Evolutionary conservation across 306 rosid species (phyloP).

Genomic region (Arachis hypogaea): DNA sequence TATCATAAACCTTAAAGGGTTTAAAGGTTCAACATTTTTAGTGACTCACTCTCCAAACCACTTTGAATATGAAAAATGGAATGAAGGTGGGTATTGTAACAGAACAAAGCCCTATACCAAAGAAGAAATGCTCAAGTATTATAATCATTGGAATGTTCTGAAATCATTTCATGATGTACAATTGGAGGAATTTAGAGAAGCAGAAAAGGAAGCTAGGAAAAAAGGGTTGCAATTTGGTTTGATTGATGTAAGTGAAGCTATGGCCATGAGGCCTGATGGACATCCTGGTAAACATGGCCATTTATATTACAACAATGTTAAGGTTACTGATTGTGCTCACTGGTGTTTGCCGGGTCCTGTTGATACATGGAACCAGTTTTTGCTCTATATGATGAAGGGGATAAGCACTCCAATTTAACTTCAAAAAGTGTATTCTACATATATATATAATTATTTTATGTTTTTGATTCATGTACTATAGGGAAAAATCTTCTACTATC

Average conservation of each 20-base stretch:
- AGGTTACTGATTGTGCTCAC: slow-evolving; percentile 68
- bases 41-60: slow-evolving; percentile 85
- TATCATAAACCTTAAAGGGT: slow-evolving; percentile 46
- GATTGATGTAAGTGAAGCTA: slow-evolving; percentile 58
- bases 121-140: slow-evolving; percentile 42
- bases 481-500: background rate
- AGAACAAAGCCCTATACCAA: slow-evolving; percentile 56
- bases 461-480: too few relatives aligned
- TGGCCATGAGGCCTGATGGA: slow-evolving; percentile 73
- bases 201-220: slow-evolving; percentile 39
- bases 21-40: slow-evolving; percentile 67
- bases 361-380: slow-evolving; percentile 82
- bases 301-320: slow-evolving; percentile 35
- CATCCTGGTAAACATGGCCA: slow-evolving; percentile 63
- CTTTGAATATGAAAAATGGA: slow-evolving; percentile 79
- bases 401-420: background rate
- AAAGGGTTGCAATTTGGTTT: slow-evolving; percentile 55
- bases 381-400: slow-evolving; percentile 49
- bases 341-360: slow-evolving; percentile 90
- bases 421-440: background rate
- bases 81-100: slow-evolving; percentile 73
- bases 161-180: slow-evolving; percentile 49
- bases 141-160: slow-evolving; percentile 20
- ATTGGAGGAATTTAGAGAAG: slow-evolving; percentile 55
- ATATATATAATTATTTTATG: too few relatives aligned